Evolutionary conservation across 768 basidiomycete species (phyloP), one percentile per base, ranked within the genome.

Genomic region (Tricholoma hemisulphureum): DNA sequence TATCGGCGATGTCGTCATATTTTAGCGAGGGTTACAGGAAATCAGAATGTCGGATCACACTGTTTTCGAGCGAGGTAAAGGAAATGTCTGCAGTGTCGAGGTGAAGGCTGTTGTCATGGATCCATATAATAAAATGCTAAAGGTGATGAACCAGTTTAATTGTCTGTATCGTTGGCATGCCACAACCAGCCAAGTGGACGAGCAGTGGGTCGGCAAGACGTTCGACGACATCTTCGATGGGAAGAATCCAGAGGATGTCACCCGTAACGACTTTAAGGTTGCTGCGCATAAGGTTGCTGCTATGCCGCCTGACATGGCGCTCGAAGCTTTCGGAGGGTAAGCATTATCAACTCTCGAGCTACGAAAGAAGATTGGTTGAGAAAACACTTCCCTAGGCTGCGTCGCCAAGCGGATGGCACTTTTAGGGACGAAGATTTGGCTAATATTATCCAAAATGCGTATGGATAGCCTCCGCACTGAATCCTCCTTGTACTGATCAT

Each of bases 141-240:
- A 45, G 24, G 4, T 18, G n/a, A 34, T 57, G 6, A 26, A 48
- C 9, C 35, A 90, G 87, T 93, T 93, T 76, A 93, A 93, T 64
- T 88, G 88, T 63, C 73, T 93, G 55, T 93, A 93, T 70, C 83
- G 89, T 18, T 79, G 92, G 92, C 92, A 94, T 46, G 87, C 92
- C 1, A 92, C 91, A 0, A 90, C 88, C 0, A 91, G 88, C 43
- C 63, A 66, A 14, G 78, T 80, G 53, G 91, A 93, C 53, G 91
- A 89, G 66, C 70, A 84, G 56, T 93, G 89, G 89, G 82, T 86
- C 2, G 65, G 72, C 32, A 26, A 66, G 18, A 69, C 84, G 16
- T 84, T 89, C 63, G 61, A 63, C 26, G 56, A 77, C 5, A 57
- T 86, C 35, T 92, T 91, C 69, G 75, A 77, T 0, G 80, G 73